phyloP scores from a whole-genome alignment of 1,284 basidiomycete genomes.

The Boletus holoroseus region DNA sequence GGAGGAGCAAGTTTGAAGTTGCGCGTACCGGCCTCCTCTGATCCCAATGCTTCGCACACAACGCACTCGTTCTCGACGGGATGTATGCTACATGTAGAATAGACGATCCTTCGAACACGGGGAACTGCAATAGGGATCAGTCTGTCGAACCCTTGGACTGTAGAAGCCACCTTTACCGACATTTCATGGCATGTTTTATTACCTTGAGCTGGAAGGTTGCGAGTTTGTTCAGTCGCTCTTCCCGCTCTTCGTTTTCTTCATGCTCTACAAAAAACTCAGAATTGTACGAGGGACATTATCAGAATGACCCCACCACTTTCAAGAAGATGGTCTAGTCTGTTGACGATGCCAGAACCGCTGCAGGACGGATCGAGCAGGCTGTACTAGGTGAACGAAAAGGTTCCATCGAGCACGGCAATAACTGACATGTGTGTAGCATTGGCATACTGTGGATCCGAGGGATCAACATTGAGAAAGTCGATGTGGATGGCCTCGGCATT shows the following conservation, averaged over 20 bases:
- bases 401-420: neutral
- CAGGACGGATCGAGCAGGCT: conserved; percentile 92
- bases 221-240: conserved; percentile 74
- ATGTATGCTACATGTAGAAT: conserved; percentile 95
- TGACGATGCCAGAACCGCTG: conserved; percentile 89
- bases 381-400: conserved; percentile 5
- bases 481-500: conserved; percentile 70
- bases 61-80: conserved; percentile 87
- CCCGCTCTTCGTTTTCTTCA: conserved; percentile 46
- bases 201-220: conserved; percentile 88
- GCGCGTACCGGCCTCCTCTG: conserved; percentile 55
- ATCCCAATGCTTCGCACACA: conserved; percentile 65
- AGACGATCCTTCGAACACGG: conserved; percentile 77
- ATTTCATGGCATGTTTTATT: conserved; percentile 93
- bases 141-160: conserved; percentile 6
- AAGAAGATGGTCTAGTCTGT: conserved; percentile 80
- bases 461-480: conserved; percentile 78
- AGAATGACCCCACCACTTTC: conserved; percentile 48
- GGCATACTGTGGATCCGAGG: conserved; percentile 54
- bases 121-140: conserved; percentile 40
- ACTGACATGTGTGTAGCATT: conserved; percentile 80
- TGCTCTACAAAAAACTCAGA: conserved; percentile 35
- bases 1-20: conserved; percentile 66
- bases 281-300: neutral
- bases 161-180: conserved; percentile 41